Conservation (phyloP, 805 yeast genomes). For the Suhomyces sp. region DNA sequence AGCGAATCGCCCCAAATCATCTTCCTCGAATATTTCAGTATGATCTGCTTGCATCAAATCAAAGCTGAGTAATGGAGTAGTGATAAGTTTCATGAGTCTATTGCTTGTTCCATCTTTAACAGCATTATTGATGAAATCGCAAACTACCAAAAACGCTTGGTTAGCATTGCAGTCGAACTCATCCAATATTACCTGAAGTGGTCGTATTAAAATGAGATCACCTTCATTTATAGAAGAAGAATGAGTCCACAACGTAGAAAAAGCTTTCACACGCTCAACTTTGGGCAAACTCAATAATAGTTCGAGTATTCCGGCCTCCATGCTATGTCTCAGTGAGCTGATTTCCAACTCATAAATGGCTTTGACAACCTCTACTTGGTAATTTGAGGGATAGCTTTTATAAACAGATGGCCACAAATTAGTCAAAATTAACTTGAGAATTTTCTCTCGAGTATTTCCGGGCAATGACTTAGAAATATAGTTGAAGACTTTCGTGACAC, state of each 20-base stretch:
- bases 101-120: slow-evolving; percentile 54
- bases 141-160: slow-evolving; percentile 41
- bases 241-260: slow-evolving; percentile 73
- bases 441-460: slow-evolving; percentile 30
- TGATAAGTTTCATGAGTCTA: slow-evolving; percentile 56
- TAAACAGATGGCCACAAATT: slow-evolving; percentile 56
- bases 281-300: slow-evolving; percentile 43
- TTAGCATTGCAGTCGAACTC: slow-evolving; percentile 47
- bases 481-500: slow-evolving; percentile 40
- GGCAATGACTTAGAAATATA: slow-evolving; percentile 29
- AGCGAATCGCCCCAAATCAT: slow-evolving; percentile 61
- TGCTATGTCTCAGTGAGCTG: slow-evolving; percentile 48
- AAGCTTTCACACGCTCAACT: slow-evolving; percentile 46
- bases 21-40: slow-evolving; percentile 34
- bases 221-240: slow-evolving; percentile 49
- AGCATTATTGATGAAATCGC: slow-evolving; percentile 46
- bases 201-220: slow-evolving; percentile 53
- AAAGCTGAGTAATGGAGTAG: slow-evolving; percentile 50
- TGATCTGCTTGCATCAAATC: slow-evolving; percentile 31
- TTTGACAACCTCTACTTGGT: slow-evolving; percentile 70
- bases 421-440: slow-evolving; percentile 41
- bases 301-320: slow-evolving; percentile 72
- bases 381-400: slow-evolving; percentile 45
- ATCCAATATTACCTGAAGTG: slow-evolving; percentile 67
- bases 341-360: slow-evolving; percentile 60